Evolutionary conservation across 768 basidiomycete genomes (phyloP), one percentile per base, ranked within the genome.

Genomic region (Suillus paluster): DNA sequence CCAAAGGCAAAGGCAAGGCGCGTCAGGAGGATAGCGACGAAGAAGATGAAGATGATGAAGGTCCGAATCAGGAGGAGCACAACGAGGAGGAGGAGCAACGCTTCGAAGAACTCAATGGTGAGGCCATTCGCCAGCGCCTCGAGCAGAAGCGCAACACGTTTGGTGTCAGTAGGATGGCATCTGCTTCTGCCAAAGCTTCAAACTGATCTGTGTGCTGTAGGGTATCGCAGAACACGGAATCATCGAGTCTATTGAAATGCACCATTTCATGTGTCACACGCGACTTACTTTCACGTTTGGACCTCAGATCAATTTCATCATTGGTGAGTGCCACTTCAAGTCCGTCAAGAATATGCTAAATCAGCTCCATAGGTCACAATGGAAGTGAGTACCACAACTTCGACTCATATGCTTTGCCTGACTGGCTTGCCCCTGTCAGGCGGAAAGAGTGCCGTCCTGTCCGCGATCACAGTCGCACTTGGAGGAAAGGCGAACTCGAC

Each of bases 211-310:
- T 50, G 44, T 34, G 10, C 30, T 46, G 3, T 66, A 97, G 95
- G 84, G 81, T 15, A 81, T 92, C 50, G 92, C 95, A 6, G 90
- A 96, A 56, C 85, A 89, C 68, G 97, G 96, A 5, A 89, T 98
- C 66, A 92, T 98, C 63, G 90, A 94, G 67, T 81, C 83, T 38
- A 84, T 97, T 46, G 90, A 95, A 70, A 87, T 94, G 85, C 83
- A 87, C 70, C 90, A 98, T 71, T 99, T 99, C 78, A 97, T 99
- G 95, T 97, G 95, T 75, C 96, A 99, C 77, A 84, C 87, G 72
- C 88, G 83, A 75, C 81, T 95, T 49, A 88, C 83, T 1, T 93
- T 97, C 75, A 83, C 84, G 2, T 94, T 99, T 65, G 94, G 95
- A 0, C 90, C 92, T 10, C 94, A 96, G 74, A 92, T 99, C 71